phyloP scores from a whole-genome alignment of 306 rosid genomes.

The Cyclanthera cordifolia region DNA sequence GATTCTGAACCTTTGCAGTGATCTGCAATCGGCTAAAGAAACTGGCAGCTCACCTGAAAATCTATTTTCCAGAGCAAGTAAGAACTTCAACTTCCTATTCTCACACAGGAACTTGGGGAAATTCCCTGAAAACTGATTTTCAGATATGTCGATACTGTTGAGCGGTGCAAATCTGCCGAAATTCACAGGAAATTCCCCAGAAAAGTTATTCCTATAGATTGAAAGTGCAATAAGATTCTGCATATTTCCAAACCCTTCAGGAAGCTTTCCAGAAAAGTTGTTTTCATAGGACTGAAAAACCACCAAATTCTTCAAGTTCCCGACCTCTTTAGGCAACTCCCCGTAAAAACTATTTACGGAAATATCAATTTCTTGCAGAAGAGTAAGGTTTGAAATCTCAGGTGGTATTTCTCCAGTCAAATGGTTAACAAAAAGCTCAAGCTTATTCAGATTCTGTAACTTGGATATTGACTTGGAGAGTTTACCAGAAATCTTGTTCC shows the following conservation, averaged over 20 bases:
- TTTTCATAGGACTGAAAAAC: slow-evolving; percentile 73
- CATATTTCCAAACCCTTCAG: slow-evolving; percentile 79
- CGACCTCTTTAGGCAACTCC: slow-evolving; percentile 50
- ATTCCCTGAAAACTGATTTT: slow-evolving; percentile 72
- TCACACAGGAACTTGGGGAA: slow-evolving; percentile 83
- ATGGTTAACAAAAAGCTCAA: slow-evolving; percentile 54
- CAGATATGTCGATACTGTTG: slow-evolving; percentile 81
- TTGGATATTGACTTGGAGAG: slow-evolving; percentile 64
- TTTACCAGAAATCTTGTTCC: slow-evolving; percentile 58
- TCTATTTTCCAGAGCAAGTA: slow-evolving; percentile 78
- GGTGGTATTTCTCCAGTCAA: slow-evolving; percentile 66
- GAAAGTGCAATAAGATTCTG: slow-evolving; percentile 53
- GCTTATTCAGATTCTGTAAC: slow-evolving; percentile 45
- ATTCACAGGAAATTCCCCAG: slow-evolving; percentile 52
- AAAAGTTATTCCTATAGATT: slow-evolving; percentile 52
- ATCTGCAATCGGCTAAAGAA: slow-evolving; percentile 53
- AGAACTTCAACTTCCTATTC: slow-evolving; percentile 33
- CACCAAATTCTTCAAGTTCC: slow-evolving; percentile 47
- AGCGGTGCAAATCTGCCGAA: slow-evolving; percentile 61
- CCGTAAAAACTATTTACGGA: slow-evolving; percentile 56
- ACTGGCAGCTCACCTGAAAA: slow-evolving; percentile 67
- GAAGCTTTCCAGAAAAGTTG: slow-evolving; percentile 65
- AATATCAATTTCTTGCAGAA: slow-evolving; percentile 65
- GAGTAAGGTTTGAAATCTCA: slow-evolving; percentile 51
- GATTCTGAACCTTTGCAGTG: slow-evolving; percentile 64